Evolutionary conservation across 768 basidiomycete species (phyloP).

Genomic region (Trichaptum fuscoviolaceum): DNA sequence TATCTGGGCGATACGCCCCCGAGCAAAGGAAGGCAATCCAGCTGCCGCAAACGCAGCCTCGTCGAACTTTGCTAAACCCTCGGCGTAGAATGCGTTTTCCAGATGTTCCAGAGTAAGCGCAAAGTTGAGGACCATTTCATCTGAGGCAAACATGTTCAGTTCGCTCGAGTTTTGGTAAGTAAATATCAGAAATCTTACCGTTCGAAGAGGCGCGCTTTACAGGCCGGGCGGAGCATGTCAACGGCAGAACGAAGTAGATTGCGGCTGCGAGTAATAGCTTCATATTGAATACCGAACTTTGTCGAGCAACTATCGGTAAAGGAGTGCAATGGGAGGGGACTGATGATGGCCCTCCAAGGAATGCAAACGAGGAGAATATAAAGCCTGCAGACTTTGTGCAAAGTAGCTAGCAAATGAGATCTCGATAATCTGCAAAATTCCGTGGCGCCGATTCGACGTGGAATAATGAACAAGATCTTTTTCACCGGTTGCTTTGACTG

Average conservation of each 20-base stretch:
- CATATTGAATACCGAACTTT: neutral
- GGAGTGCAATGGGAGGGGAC: neutral
- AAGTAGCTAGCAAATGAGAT: neutral
- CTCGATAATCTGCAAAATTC: neutral
- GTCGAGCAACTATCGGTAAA: too few species aligned
- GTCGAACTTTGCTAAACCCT: slow-evolving; percentile 39
- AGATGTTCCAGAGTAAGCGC: slow-evolving; percentile 46
- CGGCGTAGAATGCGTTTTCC: slow-evolving; percentile 39
- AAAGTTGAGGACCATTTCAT: slow-evolving; percentile 36
- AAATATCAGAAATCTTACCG: neutral
- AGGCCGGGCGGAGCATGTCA: neutral
- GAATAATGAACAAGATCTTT: neutral
- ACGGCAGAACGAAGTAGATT: neutral
- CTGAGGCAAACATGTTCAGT: slow-evolving; percentile 9
- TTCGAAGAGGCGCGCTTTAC: neutral
- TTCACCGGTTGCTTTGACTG: neutral
- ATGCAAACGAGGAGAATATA: neutral
- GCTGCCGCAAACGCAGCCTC: slow-evolving; percentile 38
- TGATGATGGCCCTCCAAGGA: neutral
- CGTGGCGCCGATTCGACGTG: neutral
- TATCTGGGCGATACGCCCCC: slow-evolving; percentile 48
- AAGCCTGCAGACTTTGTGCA: neutral
- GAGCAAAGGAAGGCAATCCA: slow-evolving; percentile 41
- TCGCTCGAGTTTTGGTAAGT: neutral
- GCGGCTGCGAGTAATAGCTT: neutral